A percentile compares a stretch with the other conserved stretches of the same genome.
phyloP scores from a whole-genome alignment of 2,329 filamentous ascomycete species.

The Elsinoe ampelina region DNA sequence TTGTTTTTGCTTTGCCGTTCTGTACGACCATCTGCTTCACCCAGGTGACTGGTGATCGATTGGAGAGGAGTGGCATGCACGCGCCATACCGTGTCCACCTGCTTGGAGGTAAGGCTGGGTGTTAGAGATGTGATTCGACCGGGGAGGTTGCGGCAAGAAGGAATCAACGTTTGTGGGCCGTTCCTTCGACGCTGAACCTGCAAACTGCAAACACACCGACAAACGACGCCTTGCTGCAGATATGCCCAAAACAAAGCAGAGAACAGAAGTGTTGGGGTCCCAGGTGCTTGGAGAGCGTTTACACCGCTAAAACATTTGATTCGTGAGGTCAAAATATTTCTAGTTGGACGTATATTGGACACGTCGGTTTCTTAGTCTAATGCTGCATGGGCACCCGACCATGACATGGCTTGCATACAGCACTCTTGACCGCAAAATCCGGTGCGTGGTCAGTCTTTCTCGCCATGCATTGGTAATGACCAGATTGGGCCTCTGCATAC shows the following conservation, averaged over 20 bases:
- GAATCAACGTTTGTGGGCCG: not conserved
- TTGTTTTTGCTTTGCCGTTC: not conserved
- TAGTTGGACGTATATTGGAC: not conserved
- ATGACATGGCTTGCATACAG: not conserved
- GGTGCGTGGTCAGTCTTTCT: not conserved
- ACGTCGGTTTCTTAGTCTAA: slow-evolving; percentile 4
- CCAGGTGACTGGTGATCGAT: not conserved
- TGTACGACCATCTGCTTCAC: not conserved
- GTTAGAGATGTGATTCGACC: not conserved
- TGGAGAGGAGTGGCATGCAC: not conserved
- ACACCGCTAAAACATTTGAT: slow-evolving; percentile 9
- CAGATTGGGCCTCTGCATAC: not conserved
- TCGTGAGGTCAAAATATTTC: not conserved
- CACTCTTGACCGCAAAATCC: not conserved
- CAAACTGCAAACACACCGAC: slow-evolving; percentile 9
- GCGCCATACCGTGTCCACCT: no score
- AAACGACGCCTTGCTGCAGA: not conserved
- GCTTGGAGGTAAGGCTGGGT: not conserved
- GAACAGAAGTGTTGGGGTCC: not conserved
- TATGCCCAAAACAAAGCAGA: slow-evolving; percentile 6
- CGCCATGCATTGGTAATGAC: not conserved
- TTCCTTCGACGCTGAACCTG: not conserved
- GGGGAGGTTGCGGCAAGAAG: not conserved
- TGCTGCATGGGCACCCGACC: slow-evolving; percentile 2
- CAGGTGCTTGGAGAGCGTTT: not conserved